Evolutionary conservation across 1,284 basidiomycete species (phyloP), one percentile per base, ranked within the genome.

Genomic region (Athelia sp.): DNA sequence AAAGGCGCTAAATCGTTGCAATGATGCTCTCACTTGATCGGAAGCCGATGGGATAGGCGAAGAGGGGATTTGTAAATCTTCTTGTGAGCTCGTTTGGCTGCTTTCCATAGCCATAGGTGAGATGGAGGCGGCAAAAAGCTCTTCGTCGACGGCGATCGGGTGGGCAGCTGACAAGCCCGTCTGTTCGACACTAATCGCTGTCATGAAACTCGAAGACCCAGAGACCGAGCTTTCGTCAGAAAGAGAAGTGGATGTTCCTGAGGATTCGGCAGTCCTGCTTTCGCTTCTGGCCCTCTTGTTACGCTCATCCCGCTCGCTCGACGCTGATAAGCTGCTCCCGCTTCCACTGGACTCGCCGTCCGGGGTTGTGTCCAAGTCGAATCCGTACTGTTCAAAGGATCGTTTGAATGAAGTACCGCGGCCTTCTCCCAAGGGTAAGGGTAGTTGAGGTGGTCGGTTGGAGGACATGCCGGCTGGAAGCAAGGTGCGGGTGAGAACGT

Each of bases 381-480:
- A 75, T 18, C 74, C 76, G 50, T 74, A 76, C 56, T 79, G 69
- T 49, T 77, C 74, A 60, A 79, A 79, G n/a, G 76, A 75, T 46
- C 77, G 71, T 55, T 79, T 79, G 66, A 79, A 79, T 19, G 75
- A 76, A 1, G 74, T 73, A 6, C 36, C 36, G 15, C 19, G 15
- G n/a, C 19, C 36, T 40, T n/a, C 36, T 9, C 19, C n/a, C 9
- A 40, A 4, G 26, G 26, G 26, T 40, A 40, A n/a, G 36, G 15
- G 36, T 17, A 40, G 6, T 40, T 40, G 36, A 9, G 36, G 36
- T 17, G 36, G 36, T 17, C 36, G 36, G 19, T n/a, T 40, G 19
- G 36, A 40, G 36, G 36, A 40, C 36, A 40, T 40, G 36, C 15
- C 19, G 36, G 36, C 15, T 40, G 36, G 19, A 21, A 40, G 19